Conservation (phyloP, 371 early-diverging fungal species). For the Globomyces sp. region DNA sequence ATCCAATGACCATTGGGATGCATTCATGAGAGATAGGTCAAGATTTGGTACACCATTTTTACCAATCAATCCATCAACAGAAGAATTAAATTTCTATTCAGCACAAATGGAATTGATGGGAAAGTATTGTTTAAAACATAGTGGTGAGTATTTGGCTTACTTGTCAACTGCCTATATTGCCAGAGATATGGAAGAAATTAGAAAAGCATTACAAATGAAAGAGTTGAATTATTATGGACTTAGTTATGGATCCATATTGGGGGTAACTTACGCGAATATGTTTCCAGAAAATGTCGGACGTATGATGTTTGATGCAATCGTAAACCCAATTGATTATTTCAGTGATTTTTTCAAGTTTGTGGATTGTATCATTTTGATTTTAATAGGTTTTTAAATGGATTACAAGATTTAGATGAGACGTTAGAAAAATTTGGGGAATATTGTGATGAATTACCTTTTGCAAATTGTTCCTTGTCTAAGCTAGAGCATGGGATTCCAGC, state of each 20-base stretch:
- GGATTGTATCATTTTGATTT: not conserved
- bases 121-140: conserved; percentile 23
- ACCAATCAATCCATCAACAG: conserved; percentile 8
- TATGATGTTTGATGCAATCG: conserved; percentile 40
- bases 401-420: conserved; percentile 12
- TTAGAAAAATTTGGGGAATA: not conserved
- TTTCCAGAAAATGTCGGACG: conserved; percentile 41
- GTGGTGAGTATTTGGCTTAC: conserved; percentile 23
- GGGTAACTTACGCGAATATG: conserved; percentile 44
- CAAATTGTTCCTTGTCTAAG: not conserved
- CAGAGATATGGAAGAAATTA: conserved; percentile 38
- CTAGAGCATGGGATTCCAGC: not conserved
- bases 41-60: not conserved
- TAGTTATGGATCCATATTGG: conserved; percentile 40
- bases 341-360: conserved; percentile 13
- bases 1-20: conserved; percentile 13
- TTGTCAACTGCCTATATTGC: conserved; percentile 37
- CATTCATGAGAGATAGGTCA: conserved; percentile 10
- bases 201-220: conserved; percentile 31
- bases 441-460: not conserved
- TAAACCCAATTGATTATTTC: conserved; percentile 30
- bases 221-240: conserved; percentile 36
- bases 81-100: conserved; percentile 6
- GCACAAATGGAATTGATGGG: conserved; percentile 9
- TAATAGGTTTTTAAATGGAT: not conserved